Evolutionary conservation across 208 protist genomes (phyloP).

Genomic region (Crithidia thermophila): DNA sequence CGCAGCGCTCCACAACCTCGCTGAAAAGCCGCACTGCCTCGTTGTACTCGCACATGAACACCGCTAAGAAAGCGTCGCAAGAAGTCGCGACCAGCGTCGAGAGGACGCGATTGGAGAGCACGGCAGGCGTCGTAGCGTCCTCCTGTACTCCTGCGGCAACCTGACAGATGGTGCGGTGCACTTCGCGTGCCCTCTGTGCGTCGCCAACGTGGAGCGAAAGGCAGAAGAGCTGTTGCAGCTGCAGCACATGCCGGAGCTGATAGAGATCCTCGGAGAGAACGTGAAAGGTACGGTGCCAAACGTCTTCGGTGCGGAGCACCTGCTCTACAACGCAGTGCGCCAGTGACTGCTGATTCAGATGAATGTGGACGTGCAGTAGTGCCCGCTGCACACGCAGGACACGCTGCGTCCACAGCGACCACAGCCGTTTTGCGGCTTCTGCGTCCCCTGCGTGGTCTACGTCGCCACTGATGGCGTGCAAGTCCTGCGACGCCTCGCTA

Average conservation of each 20-base stretch:
- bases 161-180: slow-evolving; percentile 3
- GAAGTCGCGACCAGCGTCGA: slow-evolving; percentile 7
- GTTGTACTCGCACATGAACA: slow-evolving; percentile 23
- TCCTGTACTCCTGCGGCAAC: neutral
- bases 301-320: slow-evolving; percentile 41
- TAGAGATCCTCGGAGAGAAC: slow-evolving; percentile 27
- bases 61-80: slow-evolving; percentile 26
- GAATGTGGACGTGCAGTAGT: slow-evolving; percentile 63
- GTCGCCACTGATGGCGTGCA: neutral
- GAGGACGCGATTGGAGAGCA: slow-evolving; percentile 14
- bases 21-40: slow-evolving; percentile 17
- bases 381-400: slow-evolving; percentile 56
- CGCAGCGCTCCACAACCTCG: slow-evolving; percentile 17
- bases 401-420: slow-evolving; percentile 39
- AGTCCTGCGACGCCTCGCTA: slow-evolving; percentile 1
- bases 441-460: neutral
- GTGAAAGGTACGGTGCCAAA: slow-evolving; percentile 16
- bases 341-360: slow-evolving; percentile 57
- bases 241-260: slow-evolving; percentile 34
- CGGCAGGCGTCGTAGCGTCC: neutral
- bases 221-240: slow-evolving; percentile 47
- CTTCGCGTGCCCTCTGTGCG: slow-evolving; percentile 15
- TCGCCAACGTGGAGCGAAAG: slow-evolving; percentile 38
- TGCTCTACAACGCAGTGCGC: slow-evolving; percentile 46
- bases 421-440: slow-evolving; percentile 1